phyloP scores from a whole-genome alignment of 192 early-diverging fungal species.

The Obelidium mucronatum region DNA sequence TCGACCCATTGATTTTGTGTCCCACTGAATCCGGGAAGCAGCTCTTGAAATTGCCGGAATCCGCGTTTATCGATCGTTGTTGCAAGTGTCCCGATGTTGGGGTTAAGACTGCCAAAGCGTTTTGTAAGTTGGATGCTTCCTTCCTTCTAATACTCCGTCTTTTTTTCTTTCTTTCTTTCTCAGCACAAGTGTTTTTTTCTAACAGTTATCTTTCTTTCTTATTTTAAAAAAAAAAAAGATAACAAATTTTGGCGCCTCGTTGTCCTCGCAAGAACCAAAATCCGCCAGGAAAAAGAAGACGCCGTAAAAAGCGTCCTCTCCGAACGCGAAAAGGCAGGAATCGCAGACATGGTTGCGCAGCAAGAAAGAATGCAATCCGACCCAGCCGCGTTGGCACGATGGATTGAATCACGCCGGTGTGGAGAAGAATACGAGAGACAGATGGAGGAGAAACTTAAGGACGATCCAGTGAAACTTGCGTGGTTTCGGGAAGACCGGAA shows the following conservation, averaged over 20 bases:
- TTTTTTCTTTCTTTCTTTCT: not conserved
- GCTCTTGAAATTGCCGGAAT: slow-evolving; percentile 49
- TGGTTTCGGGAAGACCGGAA: slow-evolving; percentile 12
- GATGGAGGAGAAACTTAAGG: not conserved
- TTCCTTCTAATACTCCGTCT: too few relatives aligned
- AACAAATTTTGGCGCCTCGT: slow-evolving; percentile 28
- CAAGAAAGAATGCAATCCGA: not conserved
- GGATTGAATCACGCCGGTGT: not conserved
- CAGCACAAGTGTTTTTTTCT: not conserved
- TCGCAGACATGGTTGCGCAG: not conserved
- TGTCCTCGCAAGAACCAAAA: slow-evolving; percentile 15
- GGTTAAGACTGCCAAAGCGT: slow-evolving; percentile 45
- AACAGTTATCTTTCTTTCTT: not conserved
- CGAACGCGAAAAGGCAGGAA: not conserved
- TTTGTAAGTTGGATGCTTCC: slow-evolving; percentile 52
- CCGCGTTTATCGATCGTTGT: slow-evolving; percentile 50
- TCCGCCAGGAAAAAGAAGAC: slow-evolving; percentile 14
- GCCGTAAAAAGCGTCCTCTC: not conserved
- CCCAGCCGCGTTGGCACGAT: slow-evolving; percentile 12
- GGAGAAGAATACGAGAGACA: not conserved
- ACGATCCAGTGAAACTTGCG: not conserved
- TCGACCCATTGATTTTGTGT: slow-evolving; percentile 43
- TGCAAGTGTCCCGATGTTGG: slow-evolving; percentile 38
- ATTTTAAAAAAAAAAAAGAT: not conserved
- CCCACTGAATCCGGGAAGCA: slow-evolving; percentile 55